These are phyloP conservation scores for Jacaranda mimosifolia DNA, from an alignment of 257 asterid species.

Conservation along the genomic window DNA sequence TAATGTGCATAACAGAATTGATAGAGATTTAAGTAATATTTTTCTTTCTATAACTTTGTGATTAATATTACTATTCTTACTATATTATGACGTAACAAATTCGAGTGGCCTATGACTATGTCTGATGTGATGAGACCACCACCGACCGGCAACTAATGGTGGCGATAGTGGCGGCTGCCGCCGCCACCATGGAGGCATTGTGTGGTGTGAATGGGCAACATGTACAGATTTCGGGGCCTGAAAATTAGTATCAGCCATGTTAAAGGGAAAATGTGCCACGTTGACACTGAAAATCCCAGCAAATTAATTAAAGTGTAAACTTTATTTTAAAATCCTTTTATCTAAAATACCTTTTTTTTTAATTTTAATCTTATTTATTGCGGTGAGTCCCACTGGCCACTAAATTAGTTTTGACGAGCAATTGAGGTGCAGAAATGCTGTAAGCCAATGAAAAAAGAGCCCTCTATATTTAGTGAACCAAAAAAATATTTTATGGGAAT, in stretches of 20 bases:
- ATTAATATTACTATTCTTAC: neutral
- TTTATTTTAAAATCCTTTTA: no score
- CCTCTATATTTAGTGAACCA: slow-evolving; percentile 28
- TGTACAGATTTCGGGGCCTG: slow-evolving; percentile 30
- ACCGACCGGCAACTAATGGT: slow-evolving; percentile 46
- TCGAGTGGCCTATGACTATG: neutral
- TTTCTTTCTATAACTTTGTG: no score
- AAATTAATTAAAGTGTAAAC: no score
- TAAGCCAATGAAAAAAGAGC: slow-evolving; percentile 33
- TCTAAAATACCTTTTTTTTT: no score
- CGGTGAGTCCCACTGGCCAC: slow-evolving; percentile 22
- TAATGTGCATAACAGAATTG: no score
- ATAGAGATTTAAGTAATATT: no score
- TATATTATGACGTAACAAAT: slow-evolving; percentile 17
- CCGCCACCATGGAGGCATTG: slow-evolving; percentile 42
- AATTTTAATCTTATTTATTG: neutral
- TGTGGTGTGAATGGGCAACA: slow-evolving; percentile 50
- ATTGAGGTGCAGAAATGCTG: slow-evolving; percentile 41
- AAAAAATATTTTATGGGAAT: slow-evolving; percentile 24
- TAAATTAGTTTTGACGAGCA: slow-evolving; percentile 26
- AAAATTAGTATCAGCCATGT: slow-evolving; percentile 27
- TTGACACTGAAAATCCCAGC: neutral
- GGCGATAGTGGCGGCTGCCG: slow-evolving; percentile 44
- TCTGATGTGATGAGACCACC: slow-evolving; percentile 27
- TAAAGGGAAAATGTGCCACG: slow-evolving; percentile 17